phyloP scores from a whole-genome alignment of 2,329 filamentous ascomycete genomes.

The Zasmidium angulare region DNA sequence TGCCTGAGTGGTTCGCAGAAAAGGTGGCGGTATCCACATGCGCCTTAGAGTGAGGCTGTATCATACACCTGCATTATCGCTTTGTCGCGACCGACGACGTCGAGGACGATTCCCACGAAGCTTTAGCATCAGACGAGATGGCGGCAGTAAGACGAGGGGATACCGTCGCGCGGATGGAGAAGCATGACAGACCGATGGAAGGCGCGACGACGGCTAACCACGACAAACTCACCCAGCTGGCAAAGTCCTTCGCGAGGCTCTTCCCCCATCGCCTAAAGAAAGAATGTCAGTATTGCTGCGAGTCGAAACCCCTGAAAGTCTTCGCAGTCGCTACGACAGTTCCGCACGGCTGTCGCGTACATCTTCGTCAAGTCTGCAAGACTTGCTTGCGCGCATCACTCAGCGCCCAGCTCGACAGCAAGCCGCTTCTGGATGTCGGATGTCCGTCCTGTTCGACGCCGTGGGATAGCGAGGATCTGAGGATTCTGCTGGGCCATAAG shows the following conservation, averaged over 20 bases:
- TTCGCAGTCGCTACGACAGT: background rate
- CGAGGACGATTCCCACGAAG: too few relatives aligned
- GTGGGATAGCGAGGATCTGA: slow-evolving; percentile 5
- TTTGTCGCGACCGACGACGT: too few relatives aligned
- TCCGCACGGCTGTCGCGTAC: slow-evolving; percentile 7
- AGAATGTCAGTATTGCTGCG: slow-evolving; percentile 16
- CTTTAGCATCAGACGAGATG: too few relatives aligned
- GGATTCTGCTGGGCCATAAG: slow-evolving; percentile 3
- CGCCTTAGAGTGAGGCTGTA: background rate
- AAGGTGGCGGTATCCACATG: background rate
- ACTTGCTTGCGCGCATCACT: slow-evolving; percentile 8
- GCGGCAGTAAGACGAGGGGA: background rate
- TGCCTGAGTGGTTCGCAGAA: background rate
- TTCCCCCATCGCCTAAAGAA: slow-evolving; percentile 1
- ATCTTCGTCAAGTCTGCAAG: slow-evolving; percentile 10
- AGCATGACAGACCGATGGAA: background rate
- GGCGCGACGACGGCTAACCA: background rate
- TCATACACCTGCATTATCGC: background rate
- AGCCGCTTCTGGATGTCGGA: slow-evolving; percentile 4
- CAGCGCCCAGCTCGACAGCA: slow-evolving; percentile 11
- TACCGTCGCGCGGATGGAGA: background rate
- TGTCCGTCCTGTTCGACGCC: slow-evolving; percentile 5
- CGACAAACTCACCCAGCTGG: background rate
- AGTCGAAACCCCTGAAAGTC: slow-evolving; percentile 2
- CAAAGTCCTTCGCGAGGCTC: slow-evolving; percentile 2